Evolutionary conservation across 2,329 filamentous ascomycete species (phyloP), one percentile per base, ranked within the genome.

Genomic region (Alternaria incomplexa): DNA sequence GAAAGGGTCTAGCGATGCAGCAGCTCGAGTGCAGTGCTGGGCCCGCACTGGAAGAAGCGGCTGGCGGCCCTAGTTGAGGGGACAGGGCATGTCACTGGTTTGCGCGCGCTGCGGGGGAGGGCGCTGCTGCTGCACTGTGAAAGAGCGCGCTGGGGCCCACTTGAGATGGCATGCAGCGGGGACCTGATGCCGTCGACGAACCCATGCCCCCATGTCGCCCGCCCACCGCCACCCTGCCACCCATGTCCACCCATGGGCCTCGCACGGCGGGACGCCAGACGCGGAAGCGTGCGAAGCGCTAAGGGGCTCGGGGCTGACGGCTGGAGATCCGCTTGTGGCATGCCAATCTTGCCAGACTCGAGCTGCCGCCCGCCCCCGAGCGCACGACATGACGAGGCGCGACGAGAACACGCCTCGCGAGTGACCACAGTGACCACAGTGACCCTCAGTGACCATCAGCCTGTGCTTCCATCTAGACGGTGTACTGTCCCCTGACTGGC

Each of bases 91-190:
- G 56, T 51, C 57, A 61, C 61, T 63, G 61, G 61, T 63, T 60
- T 63, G 61, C 53, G 52, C 57, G 51, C 48, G 57, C 57, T 61
- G 52, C 57, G 57, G 61, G 57, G 61, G 57, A 61, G 50, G 47
- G 58, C 57, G 52, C 57, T 61, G 52, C 57, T 61, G 52, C 61
- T 63, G 61, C 61, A 63, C 23, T 56, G 61, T 63, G 61, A 63
- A 63, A 47, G 57, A 44, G 44, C 43, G 61, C 28, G 23, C 8
- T 36, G 53, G 23, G 57, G 54, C 57, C 61, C 57, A 48, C 52
- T 26, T n/a, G 26, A 20, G 52, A 61, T 63, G 52, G 53, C 45
- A 63, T 63, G 61, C 61, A 63, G 57, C 61, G 61, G 61, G 61
- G 52, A 63, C 57, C 57, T 61, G 53, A 61, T 46, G 52, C 61